These are phyloP conservation scores for Isabelozyma pseudorhagii DNA, from an alignment of 805 yeast genomes.

Conservation along the genomic window DNA sequence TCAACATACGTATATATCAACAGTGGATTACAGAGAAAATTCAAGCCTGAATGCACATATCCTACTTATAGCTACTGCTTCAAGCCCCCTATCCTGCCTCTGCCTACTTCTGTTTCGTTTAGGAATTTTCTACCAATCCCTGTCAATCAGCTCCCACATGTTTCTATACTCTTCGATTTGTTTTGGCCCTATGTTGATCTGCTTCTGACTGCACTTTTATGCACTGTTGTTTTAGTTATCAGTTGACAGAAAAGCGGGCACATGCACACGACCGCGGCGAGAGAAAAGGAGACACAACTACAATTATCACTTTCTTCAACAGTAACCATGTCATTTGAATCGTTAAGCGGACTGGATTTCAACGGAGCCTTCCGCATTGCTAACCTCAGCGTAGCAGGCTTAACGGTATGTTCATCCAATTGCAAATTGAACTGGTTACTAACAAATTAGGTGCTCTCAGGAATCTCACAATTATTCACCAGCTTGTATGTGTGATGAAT, in stretches of 20 bases:
- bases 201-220: too few relatives aligned
- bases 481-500: constrained; percentile 38
- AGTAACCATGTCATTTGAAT: constrained; percentile 41
- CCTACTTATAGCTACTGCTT: too few relatives aligned
- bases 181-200: too few relatives aligned
- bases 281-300: not conserved
- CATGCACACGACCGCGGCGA: not conserved
- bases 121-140: too few relatives aligned
- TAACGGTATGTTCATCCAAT: constrained; percentile 43
- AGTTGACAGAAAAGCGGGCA: not conserved
- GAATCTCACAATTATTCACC: constrained; percentile 48
- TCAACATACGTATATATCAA: too few relatives aligned
- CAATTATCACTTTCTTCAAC: not conserved
- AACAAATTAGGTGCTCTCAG: constrained; percentile 39
- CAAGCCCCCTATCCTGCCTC: too few relatives aligned
- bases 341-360: constrained; percentile 40
- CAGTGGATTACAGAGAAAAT: too few relatives aligned
- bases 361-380: constrained; percentile 46
- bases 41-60: too few relatives aligned
- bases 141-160: too few relatives aligned
- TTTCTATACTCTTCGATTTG: too few relatives aligned
- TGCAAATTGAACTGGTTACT: not conserved
- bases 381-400: constrained; percentile 54
- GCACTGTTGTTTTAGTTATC: not conserved
- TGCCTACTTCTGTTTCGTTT: too few relatives aligned